Evolutionary conservation across 495 filamentous ascomycete genomes (phyloP).

Genomic region (Entonaema liquescens): DNA sequence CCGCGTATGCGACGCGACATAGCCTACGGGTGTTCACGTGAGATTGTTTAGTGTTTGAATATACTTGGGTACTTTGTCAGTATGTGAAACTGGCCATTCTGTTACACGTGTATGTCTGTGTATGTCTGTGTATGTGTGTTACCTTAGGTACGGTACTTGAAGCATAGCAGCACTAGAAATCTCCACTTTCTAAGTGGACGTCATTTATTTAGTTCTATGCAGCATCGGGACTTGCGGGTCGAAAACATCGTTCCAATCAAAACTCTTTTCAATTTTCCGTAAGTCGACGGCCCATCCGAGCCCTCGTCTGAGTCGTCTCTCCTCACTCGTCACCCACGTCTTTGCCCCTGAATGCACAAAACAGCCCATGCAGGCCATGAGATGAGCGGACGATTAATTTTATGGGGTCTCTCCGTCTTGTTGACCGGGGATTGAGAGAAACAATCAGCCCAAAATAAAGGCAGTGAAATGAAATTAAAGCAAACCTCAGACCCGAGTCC

Average conservation of each 20-base stretch:
- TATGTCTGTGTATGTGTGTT: neutral
- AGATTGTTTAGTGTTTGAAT: neutral
- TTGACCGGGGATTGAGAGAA: slow-evolving; percentile 35
- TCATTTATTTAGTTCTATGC: slow-evolving; percentile 30
- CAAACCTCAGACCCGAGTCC: slow-evolving; percentile 26
- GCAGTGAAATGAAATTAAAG: slow-evolving; percentile 43
- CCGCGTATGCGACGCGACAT: slow-evolving; percentile 34
- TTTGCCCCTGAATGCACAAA: slow-evolving; percentile 41
- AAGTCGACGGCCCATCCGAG: slow-evolving; percentile 15
- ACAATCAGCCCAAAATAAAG: slow-evolving; percentile 33
- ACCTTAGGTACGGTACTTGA: neutral
- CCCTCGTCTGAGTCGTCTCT: neutral
- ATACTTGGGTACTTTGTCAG: neutral
- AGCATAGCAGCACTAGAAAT: slow-evolving; percentile 1
- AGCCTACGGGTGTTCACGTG: slow-evolving; percentile 39
- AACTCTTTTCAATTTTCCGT: slow-evolving; percentile 37
- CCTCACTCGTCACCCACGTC: neutral
- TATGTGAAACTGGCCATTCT: neutral
- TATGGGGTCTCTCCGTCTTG: slow-evolving; percentile 26
- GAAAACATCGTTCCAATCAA: slow-evolving; percentile 39
- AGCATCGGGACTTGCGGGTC: slow-evolving; percentile 7
- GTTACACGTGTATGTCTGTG: neutral
- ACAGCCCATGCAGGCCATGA: slow-evolving; percentile 38
- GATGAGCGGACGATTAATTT: slow-evolving; percentile 37
- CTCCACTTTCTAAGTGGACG: slow-evolving; percentile 19